A percentile compares a stretch with the other conserved stretches of the same genome.
Evolutionary conservation across 2,329 filamentous ascomycete genomes (phyloP).

Genomic region (Teratosphaeria zuluensis): DNA sequence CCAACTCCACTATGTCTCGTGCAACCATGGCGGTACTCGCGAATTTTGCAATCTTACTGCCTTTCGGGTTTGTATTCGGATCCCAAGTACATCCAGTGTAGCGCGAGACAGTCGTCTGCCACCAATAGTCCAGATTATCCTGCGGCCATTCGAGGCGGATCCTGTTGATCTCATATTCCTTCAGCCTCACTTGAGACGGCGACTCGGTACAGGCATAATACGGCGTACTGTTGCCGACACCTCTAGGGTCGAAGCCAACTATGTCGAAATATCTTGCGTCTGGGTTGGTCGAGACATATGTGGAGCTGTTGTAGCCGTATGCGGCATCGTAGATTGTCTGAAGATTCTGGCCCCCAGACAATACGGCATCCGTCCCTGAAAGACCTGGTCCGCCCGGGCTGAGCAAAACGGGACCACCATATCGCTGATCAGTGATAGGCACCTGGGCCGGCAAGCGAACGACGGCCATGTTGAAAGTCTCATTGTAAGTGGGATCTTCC

Average conservation of each 20-base stretch:
- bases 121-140: neutral
- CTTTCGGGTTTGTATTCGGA: neutral
- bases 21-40: slow-evolving; percentile 39
- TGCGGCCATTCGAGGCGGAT: neutral
- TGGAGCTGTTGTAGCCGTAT: neutral
- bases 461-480: slow-evolving; percentile 27
- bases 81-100: neutral
- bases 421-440: slow-evolving; percentile 27
- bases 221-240: slow-evolving; percentile 14
- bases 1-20: slow-evolving; percentile 41
- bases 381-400: slow-evolving; percentile 38
- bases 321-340: slow-evolving; percentile 6
- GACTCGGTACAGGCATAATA: neutral
- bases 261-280: slow-evolving; percentile 28
- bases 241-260: slow-evolving; percentile 33
- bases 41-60: slow-evolving; percentile 29
- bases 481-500: slow-evolving; percentile 16
- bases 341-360: slow-evolving; percentile 12
- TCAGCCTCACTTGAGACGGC: neutral
- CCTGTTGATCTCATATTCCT: neutral
- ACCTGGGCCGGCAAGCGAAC: slow-evolving; percentile 35
- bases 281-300: neutral
- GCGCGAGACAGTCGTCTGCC: neutral
- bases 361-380: slow-evolving; percentile 26
- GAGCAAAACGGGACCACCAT: slow-evolving; percentile 30